phyloP scores from a whole-genome alignment of 176 grass and related monocot species.

The Elaeis guineensis region DNA sequence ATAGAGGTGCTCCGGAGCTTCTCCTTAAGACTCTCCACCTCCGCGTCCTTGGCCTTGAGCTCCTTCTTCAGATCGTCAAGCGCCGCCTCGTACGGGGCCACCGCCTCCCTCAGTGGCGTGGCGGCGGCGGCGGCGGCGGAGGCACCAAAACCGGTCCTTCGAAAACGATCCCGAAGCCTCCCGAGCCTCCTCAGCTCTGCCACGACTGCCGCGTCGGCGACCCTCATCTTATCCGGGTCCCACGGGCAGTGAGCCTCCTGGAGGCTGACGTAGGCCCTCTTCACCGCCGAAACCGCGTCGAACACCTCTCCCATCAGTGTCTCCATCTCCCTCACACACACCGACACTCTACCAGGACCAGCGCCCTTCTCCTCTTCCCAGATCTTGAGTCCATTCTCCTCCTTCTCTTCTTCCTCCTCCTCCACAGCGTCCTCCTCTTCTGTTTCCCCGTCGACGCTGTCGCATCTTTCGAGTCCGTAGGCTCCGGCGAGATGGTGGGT shows the following conservation, averaged over 20 bases:
- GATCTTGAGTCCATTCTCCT: conserved; percentile 58
- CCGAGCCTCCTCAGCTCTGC: conserved; percentile 79
- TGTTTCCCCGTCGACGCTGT: neutral
- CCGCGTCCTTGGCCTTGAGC: conserved; percentile 77
- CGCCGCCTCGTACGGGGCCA: conserved; percentile 90
- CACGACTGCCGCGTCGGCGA: conserved; percentile 66
- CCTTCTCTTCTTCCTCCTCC: conserved; percentile 6
- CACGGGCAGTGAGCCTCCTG: conserved; percentile 87
- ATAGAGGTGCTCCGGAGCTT: conserved; percentile 35
- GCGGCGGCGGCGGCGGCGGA: neutral
- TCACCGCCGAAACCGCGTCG: conserved; percentile 66
- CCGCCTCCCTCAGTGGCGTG: conserved; percentile 52
- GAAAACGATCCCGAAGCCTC: conserved; percentile 32
- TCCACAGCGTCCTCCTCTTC: conserved; percentile 8
- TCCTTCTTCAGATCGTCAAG: conserved; percentile 71
- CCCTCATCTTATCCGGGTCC: conserved; percentile 79
- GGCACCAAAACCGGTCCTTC: conserved; percentile 52
- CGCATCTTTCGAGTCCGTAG: conserved; percentile 12
- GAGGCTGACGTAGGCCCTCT: conserved; percentile 63
- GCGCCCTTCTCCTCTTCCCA: conserved; percentile 53
- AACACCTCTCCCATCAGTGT: conserved; percentile 70
- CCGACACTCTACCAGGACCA: neutral
- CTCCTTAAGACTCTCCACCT: conserved; percentile 63
- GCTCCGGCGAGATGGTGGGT: conserved; percentile 58
- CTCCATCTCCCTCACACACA: conserved; percentile 37